Evolutionary conservation across 352 stramenopile genomes (phyloP), one percentile per base, ranked within the genome.

Genomic region (Pythium aristosporum): DNA sequence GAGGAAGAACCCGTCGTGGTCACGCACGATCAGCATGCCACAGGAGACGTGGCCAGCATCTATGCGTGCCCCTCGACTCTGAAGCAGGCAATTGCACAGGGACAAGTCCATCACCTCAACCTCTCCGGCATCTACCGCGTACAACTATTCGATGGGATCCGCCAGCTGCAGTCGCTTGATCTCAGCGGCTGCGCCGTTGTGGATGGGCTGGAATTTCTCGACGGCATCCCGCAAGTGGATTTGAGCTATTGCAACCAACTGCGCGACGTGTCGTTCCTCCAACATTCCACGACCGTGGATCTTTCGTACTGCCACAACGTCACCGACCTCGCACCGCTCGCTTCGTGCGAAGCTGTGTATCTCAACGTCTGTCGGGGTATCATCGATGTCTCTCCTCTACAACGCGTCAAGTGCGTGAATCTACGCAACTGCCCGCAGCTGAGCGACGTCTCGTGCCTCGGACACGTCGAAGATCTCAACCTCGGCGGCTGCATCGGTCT

Each of bases 251-350:
- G 82, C 61, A 80, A 72, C 54, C 75, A 80, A 36, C 57, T 91
- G n/a, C 59, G 64, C 13, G 73, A 87, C 64, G 49, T 89, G 5
- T 65, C 63, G 23, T 88, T 78, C 58, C 67, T 91, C 13, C 47
- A 54, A 18, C 30, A 61, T 8, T 71, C 76, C 11, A 57, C 72
- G 50, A 67, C 71, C 39, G 78, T 89, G 9, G 78, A 89, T 44
- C 67, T 91, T 18, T 88, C 78, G 16, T 91, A 91, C 62, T 91
- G 82, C 60, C 82, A 91, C 68, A 66, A 43, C 15, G 65, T 92
- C 28, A 67, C 63, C 1, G 68, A 89, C 52, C 67, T 92, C 28
- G 34, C 61, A 30, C 69, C 83, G 21, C 72, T 90, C 2, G 63
- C 69, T 16, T 57, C 76, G 25, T 86, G 74, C 53, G 63, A 75